phyloP scores from a whole-genome alignment of 2,329 filamentous ascomycete species.

The Claviceps purpurea region DNA sequence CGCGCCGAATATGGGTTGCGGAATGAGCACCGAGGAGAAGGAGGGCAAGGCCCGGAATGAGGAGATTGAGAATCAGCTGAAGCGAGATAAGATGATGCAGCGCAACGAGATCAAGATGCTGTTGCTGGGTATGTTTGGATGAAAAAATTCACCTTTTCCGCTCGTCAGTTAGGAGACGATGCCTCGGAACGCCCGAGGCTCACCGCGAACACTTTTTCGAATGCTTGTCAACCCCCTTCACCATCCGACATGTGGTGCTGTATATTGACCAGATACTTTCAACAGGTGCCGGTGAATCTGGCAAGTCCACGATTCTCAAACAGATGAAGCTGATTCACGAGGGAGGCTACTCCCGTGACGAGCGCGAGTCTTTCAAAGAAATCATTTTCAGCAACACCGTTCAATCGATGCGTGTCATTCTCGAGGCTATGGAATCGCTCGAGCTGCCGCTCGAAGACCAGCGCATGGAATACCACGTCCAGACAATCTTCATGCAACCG shows the following conservation, averaged over 20 bases:
- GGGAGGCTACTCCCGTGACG: constrained; percentile 92
- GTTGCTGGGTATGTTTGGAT: constrained; percentile 60
- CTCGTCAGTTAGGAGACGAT: not conserved
- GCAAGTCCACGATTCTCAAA: constrained; percentile 33
- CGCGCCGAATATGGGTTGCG: constrained; percentile 83
- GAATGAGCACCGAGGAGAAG: constrained; percentile 99
- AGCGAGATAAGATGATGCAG: constrained; percentile 97
- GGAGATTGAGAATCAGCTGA: constrained; percentile 99
- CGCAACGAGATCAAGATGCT: constrained; percentile 99
- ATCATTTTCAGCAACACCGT: constrained; percentile 61
- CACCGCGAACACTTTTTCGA: not conserved
- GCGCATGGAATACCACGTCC: constrained; percentile 90
- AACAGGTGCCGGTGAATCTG: constrained; percentile 80
- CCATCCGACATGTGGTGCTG: too few species aligned
- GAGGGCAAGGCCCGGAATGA: constrained; percentile 99
- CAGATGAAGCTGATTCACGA: constrained; percentile 95
- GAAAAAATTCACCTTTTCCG: too few species aligned
- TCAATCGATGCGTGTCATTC: constrained; percentile 56
- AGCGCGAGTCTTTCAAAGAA: constrained; percentile 57
- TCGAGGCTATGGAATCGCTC: constrained; percentile 55
- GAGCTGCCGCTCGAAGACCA: constrained; percentile 79
- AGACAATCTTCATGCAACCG: constrained; percentile 98
- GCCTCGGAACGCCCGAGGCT: not conserved
- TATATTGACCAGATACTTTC: not conserved
- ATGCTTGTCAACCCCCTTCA: too few species aligned